Conservation (phyloP, 768 basidiomycete genomes). For the Boletus tomentosulus region DNA sequence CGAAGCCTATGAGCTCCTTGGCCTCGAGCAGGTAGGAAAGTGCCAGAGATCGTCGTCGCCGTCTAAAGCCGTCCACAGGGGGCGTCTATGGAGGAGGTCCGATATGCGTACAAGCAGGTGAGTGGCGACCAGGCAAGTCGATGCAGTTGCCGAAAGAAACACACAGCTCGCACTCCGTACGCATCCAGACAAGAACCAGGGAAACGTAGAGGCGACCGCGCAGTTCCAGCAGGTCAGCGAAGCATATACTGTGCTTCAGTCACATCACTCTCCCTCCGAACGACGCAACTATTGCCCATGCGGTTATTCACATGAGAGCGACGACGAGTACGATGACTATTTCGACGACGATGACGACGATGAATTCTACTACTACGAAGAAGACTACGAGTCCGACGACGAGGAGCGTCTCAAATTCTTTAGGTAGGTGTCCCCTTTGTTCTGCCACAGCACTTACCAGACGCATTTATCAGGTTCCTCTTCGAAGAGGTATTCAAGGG, state of each 20-base stretch:
- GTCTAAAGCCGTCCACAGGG: constrained; percentile 38
- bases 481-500: constrained; percentile 45
- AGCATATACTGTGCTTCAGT: constrained; percentile 60
- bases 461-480: constrained; percentile 37
- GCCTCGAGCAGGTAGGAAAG: constrained; percentile 47
- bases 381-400: constrained; percentile 31
- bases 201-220: constrained; percentile 58
- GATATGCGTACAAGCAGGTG: constrained; percentile 67
- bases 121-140: constrained; percentile 7
- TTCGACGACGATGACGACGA: constrained; percentile 28
- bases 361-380: constrained; percentile 27
- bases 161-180: constrained; percentile 57
- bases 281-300: constrained; percentile 14
- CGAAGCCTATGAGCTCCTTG: constrained; percentile 43
- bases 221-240: constrained; percentile 68
- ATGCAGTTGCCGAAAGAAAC: neutral
- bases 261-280: constrained; percentile 41
- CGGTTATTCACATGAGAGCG: constrained; percentile 30
- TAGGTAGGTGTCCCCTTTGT: constrained; percentile 31
- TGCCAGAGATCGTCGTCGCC: neutral
- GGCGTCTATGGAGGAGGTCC: constrained; percentile 59
- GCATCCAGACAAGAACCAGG: constrained; percentile 76
- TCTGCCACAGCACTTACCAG: constrained; percentile 4
- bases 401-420: constrained; percentile 39
- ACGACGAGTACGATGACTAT: constrained; percentile 36